Evolutionary conservation across 108 stramenopile genomes (phyloP).

Genomic region (Cyclotella atomus): DNA sequence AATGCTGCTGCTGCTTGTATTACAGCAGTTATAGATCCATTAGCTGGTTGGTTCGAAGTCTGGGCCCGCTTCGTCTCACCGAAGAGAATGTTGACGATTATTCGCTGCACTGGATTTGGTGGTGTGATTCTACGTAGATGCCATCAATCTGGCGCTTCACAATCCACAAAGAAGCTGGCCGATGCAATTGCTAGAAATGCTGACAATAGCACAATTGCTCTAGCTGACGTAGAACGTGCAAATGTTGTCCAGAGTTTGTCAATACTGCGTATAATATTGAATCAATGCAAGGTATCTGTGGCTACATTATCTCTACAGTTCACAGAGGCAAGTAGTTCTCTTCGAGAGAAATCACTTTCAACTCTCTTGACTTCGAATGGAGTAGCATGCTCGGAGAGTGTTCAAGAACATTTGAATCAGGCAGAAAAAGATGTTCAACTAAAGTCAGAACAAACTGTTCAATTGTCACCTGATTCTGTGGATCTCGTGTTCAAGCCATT

Average conservation of each 20-base stretch:
- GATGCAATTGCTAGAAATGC: neutral
- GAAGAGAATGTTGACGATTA: constrained; percentile 15
- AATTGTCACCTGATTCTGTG: neutral
- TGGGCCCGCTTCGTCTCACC: constrained; percentile 46
- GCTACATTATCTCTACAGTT: constrained; percentile 9
- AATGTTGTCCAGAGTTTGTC: constrained; percentile 41
- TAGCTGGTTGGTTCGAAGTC: constrained; percentile 43
- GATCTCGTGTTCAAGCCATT: neutral
- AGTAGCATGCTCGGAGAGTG: constrained; percentile 10
- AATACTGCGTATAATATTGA: constrained; percentile 33
- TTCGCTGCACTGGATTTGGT: constrained; percentile 38
- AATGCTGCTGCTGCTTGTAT: constrained; percentile 17
- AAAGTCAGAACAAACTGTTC: neutral
- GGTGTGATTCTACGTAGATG: constrained; percentile 24
- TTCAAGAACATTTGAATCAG: constrained; percentile 19
- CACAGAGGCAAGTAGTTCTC: neutral
- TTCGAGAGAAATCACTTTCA: neutral
- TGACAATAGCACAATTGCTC: neutral
- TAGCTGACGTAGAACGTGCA: constrained; percentile 28
- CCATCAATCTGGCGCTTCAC: constrained; percentile 9
- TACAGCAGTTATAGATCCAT: constrained; percentile 30
- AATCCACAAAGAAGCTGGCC: neutral
- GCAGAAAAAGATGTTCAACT: constrained; percentile 1
- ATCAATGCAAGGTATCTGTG: constrained; percentile 28
- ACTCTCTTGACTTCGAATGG: neutral